phyloP scores from a whole-genome alignment of 768 basidiomycete species.

The Hortiboletus campestris region DNA sequence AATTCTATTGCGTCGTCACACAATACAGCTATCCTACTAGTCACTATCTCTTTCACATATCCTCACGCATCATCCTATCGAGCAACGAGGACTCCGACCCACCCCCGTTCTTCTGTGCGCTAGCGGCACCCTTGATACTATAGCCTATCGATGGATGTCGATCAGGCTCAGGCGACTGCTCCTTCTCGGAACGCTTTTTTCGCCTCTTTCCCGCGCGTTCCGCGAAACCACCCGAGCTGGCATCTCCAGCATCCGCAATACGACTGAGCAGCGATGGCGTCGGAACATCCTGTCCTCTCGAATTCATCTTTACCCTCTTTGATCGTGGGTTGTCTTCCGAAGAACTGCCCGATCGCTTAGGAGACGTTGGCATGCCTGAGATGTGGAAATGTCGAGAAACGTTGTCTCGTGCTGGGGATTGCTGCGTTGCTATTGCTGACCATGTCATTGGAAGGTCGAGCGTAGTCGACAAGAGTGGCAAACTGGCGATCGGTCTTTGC shows the following conservation, averaged over 20 bases:
- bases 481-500: slow-evolving; percentile 14
- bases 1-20: slow-evolving; percentile 12
- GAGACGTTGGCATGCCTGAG: slow-evolving; percentile 12
- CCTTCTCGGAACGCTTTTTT: slow-evolving; percentile 20
- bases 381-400: slow-evolving; percentile 1
- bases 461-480: slow-evolving; percentile 12
- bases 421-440: slow-evolving; percentile 9
- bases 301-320: slow-evolving; percentile 34
- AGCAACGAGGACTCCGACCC: slow-evolving; percentile 30
- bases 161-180: slow-evolving; percentile 29
- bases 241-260: slow-evolving; percentile 29
- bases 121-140: slow-evolving; percentile 57
- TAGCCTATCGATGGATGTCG: slow-evolving; percentile 41
- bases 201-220: slow-evolving; percentile 21
- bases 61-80: slow-evolving; percentile 33
- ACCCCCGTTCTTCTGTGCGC: slow-evolving; percentile 21
- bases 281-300: slow-evolving; percentile 27
- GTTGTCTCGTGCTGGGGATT: slow-evolving; percentile 13
- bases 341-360: slow-evolving; percentile 27
- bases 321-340: slow-evolving; percentile 32
- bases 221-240: slow-evolving; percentile 10
- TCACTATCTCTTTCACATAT: slow-evolving; percentile 29
- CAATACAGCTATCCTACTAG: slow-evolving; percentile 21
- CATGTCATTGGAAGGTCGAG: slow-evolving; percentile 15
- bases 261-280: slow-evolving; percentile 47